Evolutionary conservation across 208 protist species (phyloP), one percentile per base, ranked within the genome.

Genomic region (Acanthamoeba sp.): DNA sequence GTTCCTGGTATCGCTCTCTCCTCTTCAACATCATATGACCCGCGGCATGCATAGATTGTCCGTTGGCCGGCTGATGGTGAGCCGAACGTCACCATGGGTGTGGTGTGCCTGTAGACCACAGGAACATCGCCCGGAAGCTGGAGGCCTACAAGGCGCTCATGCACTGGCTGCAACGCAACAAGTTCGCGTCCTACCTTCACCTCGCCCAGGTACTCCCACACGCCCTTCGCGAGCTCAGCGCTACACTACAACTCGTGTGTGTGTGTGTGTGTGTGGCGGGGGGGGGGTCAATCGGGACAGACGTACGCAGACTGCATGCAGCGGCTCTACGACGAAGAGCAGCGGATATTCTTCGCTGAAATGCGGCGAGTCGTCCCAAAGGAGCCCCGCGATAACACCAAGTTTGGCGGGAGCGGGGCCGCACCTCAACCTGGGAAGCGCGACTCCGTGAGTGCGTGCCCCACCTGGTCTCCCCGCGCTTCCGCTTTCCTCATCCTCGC

Each of bases 351-450:
- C 59, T 66, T 66, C 18, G 59, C 59, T 16, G 59, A 66, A 32
- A 66, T 66, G 59, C 59, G 59, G n/a, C 20, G 59, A 32, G 59
- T 66, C n/a, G 14, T 66, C n/a, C 59, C 59, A 66, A 66, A 66
- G 59, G 59, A 66, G 18, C 59, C 59, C n/a, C 59, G 59, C n/a
- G 59, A 66, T 7, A 34, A 66, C 14, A 7, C n/a, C 20, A 66
- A 32, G n/a, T 32, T 66, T 66, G 59, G 27, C 20, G 59, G 27
- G 2, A 16, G 59, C 59, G n/a, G 2, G 20, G 59, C n/a, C 5
- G 59, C 59, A 16, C 59, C 20, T 66, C 59, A 66, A 14, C n/a
- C 20, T 3, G 59, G 59, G 4, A 66, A 66, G 14, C 59, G 59
- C 2, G n/a, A 66, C 42, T 48, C 42, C 42, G 10, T 48, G 3